Evolutionary conservation across 495 filamentous ascomycete species (phyloP), one percentile per base, ranked within the genome.

Genomic region (Penicillium bovifimosum): DNA sequence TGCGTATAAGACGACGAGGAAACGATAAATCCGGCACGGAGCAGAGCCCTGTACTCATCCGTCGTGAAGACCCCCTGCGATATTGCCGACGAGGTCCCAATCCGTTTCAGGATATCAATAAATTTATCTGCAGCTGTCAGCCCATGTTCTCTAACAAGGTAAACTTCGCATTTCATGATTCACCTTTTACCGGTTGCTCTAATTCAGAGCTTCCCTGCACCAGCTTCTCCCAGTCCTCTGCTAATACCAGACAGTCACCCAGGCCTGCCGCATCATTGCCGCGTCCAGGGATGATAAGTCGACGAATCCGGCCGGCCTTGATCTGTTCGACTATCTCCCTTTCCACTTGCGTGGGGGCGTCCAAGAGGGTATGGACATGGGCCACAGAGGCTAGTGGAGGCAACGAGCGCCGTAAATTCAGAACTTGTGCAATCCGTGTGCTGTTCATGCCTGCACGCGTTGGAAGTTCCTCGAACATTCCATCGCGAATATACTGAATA

Each of bases 401-500:
- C 28, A 95, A 63, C 10, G 71, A 75, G 20, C 69, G 71, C 17
- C 87, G 80, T 59, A 82, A 80, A 54, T 86, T 86, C 41, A 92
- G 74, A 2, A 87, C 75, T 57, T 90, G 80, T 9, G 86, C 79
- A 24, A 88, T 86, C 11, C 84, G 79, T 1, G 76, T 82, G 33
- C 84, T 87, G 60, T 84, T 86, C 84, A 93, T 89, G 9, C 88
- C 88, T 1, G 82, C 72, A 6, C 75, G 73, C 17, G 80, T 71
- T 6, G 88, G 88, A 3, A 93, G 69, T 7, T 77, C 74, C 39
- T 80, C 77, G 64, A 91, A 95, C 80, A 87, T 90, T 55, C 67
- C 77, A 5, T 59, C 62, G 20, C 73, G 76, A 16, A 85, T 82
- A 60, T 86, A 80, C 32, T 71, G 60, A 20, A 92, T 77, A 8